Evolutionary conservation across 2,329 filamentous ascomycete genomes (phyloP).

Genomic region (Cladosporium velox): DNA sequence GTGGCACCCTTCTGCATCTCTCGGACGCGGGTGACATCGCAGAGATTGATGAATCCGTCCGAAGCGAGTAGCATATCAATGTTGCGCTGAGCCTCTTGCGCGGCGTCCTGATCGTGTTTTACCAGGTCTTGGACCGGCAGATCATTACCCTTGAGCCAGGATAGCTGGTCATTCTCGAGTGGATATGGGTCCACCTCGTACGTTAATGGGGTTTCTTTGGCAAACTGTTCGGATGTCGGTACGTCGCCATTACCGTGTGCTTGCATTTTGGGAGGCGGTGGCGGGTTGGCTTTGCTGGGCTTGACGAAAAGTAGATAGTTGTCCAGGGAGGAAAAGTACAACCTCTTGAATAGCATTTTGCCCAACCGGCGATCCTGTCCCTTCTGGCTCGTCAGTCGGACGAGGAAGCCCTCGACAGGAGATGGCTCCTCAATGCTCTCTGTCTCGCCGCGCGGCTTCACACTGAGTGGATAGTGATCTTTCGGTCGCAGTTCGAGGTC

Average conservation of each 20-base stretch:
- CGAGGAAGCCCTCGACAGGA: constrained; percentile 66
- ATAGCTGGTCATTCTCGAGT: constrained; percentile 52
- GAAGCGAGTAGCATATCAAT: constrained; percentile 58
- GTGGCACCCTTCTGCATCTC: constrained; percentile 54
- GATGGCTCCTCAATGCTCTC: constrained; percentile 60
- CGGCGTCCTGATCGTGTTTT: constrained; percentile 59
- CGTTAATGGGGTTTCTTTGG: constrained; percentile 59
- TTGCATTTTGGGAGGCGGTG: constrained; percentile 59
- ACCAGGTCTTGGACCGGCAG: constrained; percentile 4
- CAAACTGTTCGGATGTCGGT: constrained; percentile 57
- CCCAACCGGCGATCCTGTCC: constrained; percentile 61
- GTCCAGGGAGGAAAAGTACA: constrained; percentile 67
- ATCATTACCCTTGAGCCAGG: constrained; percentile 55
- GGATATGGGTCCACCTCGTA: constrained; percentile 65
- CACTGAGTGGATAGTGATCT: constrained; percentile 61
- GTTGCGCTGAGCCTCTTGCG: constrained; percentile 60
- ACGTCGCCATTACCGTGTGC: constrained; percentile 47
- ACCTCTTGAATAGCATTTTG: constrained; percentile 63
- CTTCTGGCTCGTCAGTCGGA: constrained; percentile 64
- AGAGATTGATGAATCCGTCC: constrained; percentile 67
- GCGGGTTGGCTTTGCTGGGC: constrained; percentile 58
- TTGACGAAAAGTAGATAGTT: constrained; percentile 64
- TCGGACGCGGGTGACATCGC: constrained; percentile 59
- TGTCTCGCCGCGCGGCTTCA: constrained; percentile 46
- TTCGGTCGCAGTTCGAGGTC: constrained; percentile 67